A percentile compares a stretch with the other conserved stretches of the same genome.
Evolutionary conservation across 2,329 filamentous ascomycete species (phyloP).

Genomic region (Plenodomus biglobosus): DNA sequence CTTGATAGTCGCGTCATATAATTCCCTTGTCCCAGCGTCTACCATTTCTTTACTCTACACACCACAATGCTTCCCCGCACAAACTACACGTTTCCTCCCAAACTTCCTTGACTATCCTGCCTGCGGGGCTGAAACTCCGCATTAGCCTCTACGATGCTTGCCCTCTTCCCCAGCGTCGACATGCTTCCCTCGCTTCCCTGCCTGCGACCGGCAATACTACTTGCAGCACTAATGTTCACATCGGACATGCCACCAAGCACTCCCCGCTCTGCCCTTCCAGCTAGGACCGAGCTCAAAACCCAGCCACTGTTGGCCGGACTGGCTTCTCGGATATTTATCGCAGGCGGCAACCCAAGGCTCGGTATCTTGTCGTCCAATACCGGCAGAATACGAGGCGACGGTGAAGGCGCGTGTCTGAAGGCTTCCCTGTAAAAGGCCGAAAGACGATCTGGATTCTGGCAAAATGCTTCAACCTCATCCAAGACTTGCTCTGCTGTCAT

Average conservation of each 20-base stretch:
- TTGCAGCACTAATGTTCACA: constrained; percentile 13
- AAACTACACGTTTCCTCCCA: constrained; percentile 5
- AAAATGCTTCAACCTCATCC: constrained; percentile 50
- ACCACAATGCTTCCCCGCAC: background rate
- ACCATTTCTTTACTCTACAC: no score
- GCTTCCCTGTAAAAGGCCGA: constrained; percentile 48
- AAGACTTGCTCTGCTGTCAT: constrained; percentile 47
- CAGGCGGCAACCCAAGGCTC: constrained; percentile 47
- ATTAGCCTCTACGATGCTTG: constrained; percentile 23
- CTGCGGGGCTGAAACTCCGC: constrained; percentile 18
- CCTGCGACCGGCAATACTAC: constrained; percentile 34
- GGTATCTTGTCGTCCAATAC: constrained; percentile 47
- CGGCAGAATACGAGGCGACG: constrained; percentile 44
- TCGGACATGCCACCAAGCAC: constrained; percentile 10
- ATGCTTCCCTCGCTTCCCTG: constrained; percentile 35
- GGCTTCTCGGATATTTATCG: constrained; percentile 40
- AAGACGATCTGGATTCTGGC: constrained; percentile 44
- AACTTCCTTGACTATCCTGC: constrained; percentile 32
- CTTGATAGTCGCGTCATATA: no score
- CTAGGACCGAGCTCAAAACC: constrained; percentile 23
- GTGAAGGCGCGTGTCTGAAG: constrained; percentile 39
- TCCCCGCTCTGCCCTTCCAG: constrained; percentile 11
- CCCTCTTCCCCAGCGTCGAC: constrained; percentile 23
- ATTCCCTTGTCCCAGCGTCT: no score
- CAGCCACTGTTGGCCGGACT: constrained; percentile 36